Evolutionary conservation across 1,284 basidiomycete genomes (phyloP), one percentile per base, ranked within the genome.

Genomic region (Uromyces viciae-fabae): DNA sequence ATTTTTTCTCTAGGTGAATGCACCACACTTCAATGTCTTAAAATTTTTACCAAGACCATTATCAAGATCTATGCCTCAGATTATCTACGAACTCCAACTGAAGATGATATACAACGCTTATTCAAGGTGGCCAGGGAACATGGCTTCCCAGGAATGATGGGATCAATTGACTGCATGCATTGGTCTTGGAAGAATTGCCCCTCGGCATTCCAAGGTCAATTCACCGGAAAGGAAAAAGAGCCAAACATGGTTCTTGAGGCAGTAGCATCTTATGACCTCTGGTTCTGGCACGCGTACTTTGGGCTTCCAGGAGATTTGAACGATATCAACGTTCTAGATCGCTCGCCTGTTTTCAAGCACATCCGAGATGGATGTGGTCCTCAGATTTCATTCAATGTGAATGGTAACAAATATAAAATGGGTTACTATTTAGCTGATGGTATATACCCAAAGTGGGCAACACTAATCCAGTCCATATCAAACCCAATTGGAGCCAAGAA

Each of bases 181-280:
- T 58, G 54, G 54, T 22, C 9, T n/a, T 58, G 54, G 28, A 62
- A 62, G 56, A 75, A 60, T 38, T 75, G 52, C 38, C 73, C 73
- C 5, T 11, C 31, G 31, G 73, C 73, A 42, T 56, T n/a, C 8
- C 22, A 38, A 7, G 73, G 54, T 19, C 7, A 43, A 19, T 76
- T 43, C 64, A 46, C 8, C 19, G 74, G 73, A 42, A 75, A 75
- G 49, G 74, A 66, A 31, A 49, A 71, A 19, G 62, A 64, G 3
- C 68, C 68, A 15, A 71, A 19, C 4, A 17, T 71, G 1, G 28
- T 69, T 28, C 68, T 71, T 46, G 68, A 71, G 28, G 68, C 42
- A 1, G 68, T 71, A 1, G 19, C 46, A 7, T 38, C 46, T 2
- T 28, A 71, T 14, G 36, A 68, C 25, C 25, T 68, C 5, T 68